Evolutionary conservation across 139 green algal genomes (phyloP), one percentile per base, ranked within the genome.

Genomic region (Closterium sp.): DNA sequence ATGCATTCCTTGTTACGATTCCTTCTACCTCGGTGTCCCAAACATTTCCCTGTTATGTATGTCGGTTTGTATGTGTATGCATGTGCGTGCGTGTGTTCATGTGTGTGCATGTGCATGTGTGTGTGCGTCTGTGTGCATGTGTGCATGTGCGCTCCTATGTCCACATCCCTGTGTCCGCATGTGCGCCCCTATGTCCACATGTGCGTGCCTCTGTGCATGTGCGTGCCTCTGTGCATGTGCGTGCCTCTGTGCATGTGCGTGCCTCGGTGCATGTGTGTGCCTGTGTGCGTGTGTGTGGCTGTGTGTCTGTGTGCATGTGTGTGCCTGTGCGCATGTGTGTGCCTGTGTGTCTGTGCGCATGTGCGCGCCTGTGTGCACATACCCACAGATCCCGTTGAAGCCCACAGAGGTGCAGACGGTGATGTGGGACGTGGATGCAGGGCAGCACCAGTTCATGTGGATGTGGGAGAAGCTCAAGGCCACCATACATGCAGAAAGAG

Each of bases 391-490:
- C 24, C 70, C 42, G 22, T 9, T 92, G 70, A 24, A 21, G 32
- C 34, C 45, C 42, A 21, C 22, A 9, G 22, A 27, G 34, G 5
- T 31, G 42, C n/a, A 31, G 42, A 92, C 22, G 27, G 89, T 32
- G 42, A 13, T 29, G 32, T 31, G 21, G n/a, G 29, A 92, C 21
- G 6, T 92, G n/a, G 28, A 45, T 24, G 38, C 29, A 27, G 89
- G 89, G 24, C 11, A 79, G 73, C 89, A 92, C 42, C 17, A 30
- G 32, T 17, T 92, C 62, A 92, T 92, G 89, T 92, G 89, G 89
- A 70, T 89, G 50, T 92, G 45, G 42, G 42, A 89, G 22, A 92
- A 92, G 70, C 45, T 32, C 27, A 45, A 89, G 32, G 89, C 89
- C 22, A 22, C 45, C 34, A 31, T 27, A 9, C 24, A 31, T 32